A percentile compares a stretch with the other conserved stretches of the same genome.
These are phyloP conservation scores for Suillus spraguei DNA, from an alignment of 768 basidiomycete genomes.

Conservation along the genomic window DNA sequence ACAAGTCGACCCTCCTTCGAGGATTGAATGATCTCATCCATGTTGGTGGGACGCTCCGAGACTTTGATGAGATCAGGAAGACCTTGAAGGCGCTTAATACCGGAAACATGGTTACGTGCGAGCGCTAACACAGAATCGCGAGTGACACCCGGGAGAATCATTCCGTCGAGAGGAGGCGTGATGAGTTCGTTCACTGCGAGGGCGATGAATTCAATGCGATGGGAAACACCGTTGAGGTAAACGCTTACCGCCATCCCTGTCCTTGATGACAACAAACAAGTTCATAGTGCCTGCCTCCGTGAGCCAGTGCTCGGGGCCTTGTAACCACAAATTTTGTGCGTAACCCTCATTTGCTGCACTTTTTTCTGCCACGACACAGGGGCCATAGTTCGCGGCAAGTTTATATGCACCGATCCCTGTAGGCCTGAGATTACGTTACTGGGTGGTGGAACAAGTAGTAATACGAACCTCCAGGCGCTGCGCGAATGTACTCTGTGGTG, in stretches of 20 bases:
- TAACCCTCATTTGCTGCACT: slow-evolving; percentile 76
- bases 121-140: slow-evolving; percentile 55
- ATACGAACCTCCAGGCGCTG: slow-evolving; percentile 73
- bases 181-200: slow-evolving; percentile 52
- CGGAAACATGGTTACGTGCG: slow-evolving; percentile 57
- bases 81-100: slow-evolving; percentile 47
- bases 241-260: slow-evolving; percentile 60
- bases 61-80: slow-evolving; percentile 60
- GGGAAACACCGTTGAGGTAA: slow-evolving; percentile 2
- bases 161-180: slow-evolving; percentile 66
- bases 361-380: slow-evolving; percentile 83
- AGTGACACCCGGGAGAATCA: slow-evolving; percentile 69
- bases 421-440: slow-evolving; percentile 10
- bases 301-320: slow-evolving; percentile 58
- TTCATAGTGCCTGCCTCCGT: slow-evolving; percentile 92
- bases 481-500: slow-evolving; percentile 81
- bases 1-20: slow-evolving; percentile 44
- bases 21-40: slow-evolving; percentile 68
- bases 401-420: slow-evolving; percentile 86
- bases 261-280: slow-evolving; percentile 79
- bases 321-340: slow-evolving; percentile 87
- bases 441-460: background rate
- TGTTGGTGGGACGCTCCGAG: slow-evolving; percentile 71
- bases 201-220: background rate
- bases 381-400: slow-evolving; percentile 87